phyloP scores from a whole-genome alignment of 1,284 basidiomycete genomes.

The Neonothopanus nambi region DNA sequence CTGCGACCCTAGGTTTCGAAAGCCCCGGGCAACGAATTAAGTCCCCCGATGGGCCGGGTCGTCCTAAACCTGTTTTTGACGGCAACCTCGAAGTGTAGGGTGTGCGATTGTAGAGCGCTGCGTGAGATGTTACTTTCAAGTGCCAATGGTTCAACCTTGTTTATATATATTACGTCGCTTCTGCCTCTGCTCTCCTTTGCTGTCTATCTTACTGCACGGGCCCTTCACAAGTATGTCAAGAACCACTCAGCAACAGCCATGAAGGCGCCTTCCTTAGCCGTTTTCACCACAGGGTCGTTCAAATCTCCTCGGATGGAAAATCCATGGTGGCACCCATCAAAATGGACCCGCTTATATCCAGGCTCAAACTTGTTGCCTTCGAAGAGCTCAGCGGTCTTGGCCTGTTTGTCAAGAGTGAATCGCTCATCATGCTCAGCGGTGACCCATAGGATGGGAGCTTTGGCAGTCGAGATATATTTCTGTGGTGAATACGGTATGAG shows the following conservation, averaged over 20 bases:
- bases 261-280: conserved; percentile 4
- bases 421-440: conserved; percentile 55
- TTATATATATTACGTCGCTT: too few relatives aligned
- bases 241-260: conserved; percentile 3
- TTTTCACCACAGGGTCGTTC: conserved; percentile 1
- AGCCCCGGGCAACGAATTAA: too few relatives aligned
- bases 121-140: too few relatives aligned
- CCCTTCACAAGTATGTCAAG: too few relatives aligned
- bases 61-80: too few relatives aligned
- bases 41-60: too few relatives aligned
- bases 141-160: too few relatives aligned
- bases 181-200: too few relatives aligned
- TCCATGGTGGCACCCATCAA: conserved; percentile 35
- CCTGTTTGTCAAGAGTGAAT: conserved; percentile 51
- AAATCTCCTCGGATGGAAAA: conserved; percentile 8
- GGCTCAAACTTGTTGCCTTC: conserved; percentile 47
- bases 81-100: too few relatives aligned
- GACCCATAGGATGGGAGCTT: conserved; percentile 59
- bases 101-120: too few relatives aligned
- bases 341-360: conserved; percentile 57
- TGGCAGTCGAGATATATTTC: conserved; percentile 48
- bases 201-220: too few relatives aligned
- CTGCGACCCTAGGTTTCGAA: too few relatives aligned
- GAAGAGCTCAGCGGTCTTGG: conserved; percentile 55
- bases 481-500: conserved; percentile 22